phyloP scores from a whole-genome alignment of 495 filamentous ascomycete species.

The Parachaetomium inaequale region DNA sequence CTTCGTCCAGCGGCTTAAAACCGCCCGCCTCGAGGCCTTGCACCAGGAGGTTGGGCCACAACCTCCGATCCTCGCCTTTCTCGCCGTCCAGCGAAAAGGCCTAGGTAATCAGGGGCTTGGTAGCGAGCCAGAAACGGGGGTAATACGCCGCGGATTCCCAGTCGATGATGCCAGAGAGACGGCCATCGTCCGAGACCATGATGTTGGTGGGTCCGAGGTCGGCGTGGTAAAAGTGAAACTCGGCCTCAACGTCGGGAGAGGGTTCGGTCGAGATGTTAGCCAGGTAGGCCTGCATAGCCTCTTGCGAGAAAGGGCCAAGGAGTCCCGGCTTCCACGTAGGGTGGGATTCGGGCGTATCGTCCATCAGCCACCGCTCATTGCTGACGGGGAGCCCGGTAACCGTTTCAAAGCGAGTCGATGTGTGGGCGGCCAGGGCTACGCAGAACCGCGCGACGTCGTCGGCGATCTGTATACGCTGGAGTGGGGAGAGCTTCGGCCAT shows the following conservation, averaged over 20 bases:
- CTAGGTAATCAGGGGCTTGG: slow-evolving; percentile 2
- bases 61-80: not conserved
- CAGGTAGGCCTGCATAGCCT: not conserved
- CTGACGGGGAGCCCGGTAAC: not conserved
- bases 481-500: not conserved
- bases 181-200: slow-evolving; percentile 6
- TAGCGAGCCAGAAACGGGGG: slow-evolving; percentile 10
- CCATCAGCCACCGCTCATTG: slow-evolving; percentile 4
- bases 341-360: not conserved
- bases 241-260: not conserved
- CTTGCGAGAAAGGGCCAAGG: not conserved
- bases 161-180: not conserved
- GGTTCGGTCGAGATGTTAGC: slow-evolving; percentile 1
- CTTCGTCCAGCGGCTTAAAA: not conserved
- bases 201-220: slow-evolving; percentile 9
- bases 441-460: slow-evolving; percentile 1
- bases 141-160: slow-evolving; percentile 12
- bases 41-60: slow-evolving; percentile 1
- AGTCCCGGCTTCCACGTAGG: not conserved
- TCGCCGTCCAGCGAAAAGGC: slow-evolving; percentile 6
- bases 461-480: slow-evolving; percentile 2
- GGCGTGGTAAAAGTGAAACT: slow-evolving; percentile 8
- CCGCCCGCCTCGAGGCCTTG: slow-evolving; percentile 2
- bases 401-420: slow-evolving; percentile 6
- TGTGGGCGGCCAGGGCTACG: not conserved